Evolutionary conservation across 805 yeast genomes (phyloP), one percentile per base, ranked within the genome.

Genomic region (Ogataea trehalophila): DNA sequence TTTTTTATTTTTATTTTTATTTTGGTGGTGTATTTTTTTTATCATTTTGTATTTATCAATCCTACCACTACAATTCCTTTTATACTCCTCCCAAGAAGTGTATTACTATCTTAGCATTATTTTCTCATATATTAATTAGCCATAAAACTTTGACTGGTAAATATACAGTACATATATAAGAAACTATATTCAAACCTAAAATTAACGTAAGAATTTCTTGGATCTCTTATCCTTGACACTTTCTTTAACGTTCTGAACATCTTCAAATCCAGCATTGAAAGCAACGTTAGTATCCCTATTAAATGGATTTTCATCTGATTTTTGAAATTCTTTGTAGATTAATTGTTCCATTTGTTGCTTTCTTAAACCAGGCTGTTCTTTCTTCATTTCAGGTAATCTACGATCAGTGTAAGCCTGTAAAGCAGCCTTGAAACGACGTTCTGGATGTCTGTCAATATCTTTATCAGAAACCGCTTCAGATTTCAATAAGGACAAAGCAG

Each of bases 341-440:
- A 86, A 67, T 58, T 87, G 83, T 69, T 87, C 87, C 58, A 84
- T 69, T 65, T 87, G 96, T 61, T 85, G 87, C 59, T 82, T 73
- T 59, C 95, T 77, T 57, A 87, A 72, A 14, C 96, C 96, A 5
- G 91, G 90, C 57, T 82, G 72, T 65, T 87, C 95, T 62, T 80
- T 74, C 66, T 83, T 81, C 46, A 84, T 48, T 59, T 84, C 88
- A 5, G 94, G 92, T 38, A 85, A 61, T 58, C 92, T 75, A 47
- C 73, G 70, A 52, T 82, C 92, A 58, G 87, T 88, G 59, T 69
- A 87, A 1, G 87, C 88, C 13, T 79, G 74, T 47, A 73, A 72
- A 0, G 95, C 95, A 23, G 92, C 88, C 70, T 87, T 87, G 67
- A 83, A 85, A 61, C 96, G 78, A 68, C 95, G 79, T 71, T 87